phyloP scores from a whole-genome alignment of 2,329 filamentous ascomycete species.

The Zymoseptoria tritici region DNA sequence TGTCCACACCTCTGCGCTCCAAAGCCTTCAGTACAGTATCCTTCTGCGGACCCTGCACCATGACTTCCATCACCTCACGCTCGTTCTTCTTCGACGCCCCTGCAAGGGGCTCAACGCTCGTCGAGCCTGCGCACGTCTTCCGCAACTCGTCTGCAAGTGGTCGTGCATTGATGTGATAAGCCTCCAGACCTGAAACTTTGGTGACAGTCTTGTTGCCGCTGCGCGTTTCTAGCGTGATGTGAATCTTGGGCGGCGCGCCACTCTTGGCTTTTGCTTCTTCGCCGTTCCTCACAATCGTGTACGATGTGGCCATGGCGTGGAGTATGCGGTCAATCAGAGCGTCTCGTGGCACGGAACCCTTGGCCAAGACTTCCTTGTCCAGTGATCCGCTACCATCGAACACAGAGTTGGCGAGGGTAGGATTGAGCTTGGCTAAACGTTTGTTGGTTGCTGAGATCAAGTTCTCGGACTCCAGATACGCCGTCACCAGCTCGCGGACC shows the following conservation, averaged over 20 bases:
- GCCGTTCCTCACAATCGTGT: constrained; percentile 48
- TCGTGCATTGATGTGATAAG: constrained; percentile 53
- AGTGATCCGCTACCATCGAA: constrained; percentile 47
- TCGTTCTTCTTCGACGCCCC: constrained; percentile 55
- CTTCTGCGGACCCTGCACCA: constrained; percentile 61
- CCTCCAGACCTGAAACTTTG: constrained; percentile 54
- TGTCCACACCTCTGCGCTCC: constrained; percentile 50
- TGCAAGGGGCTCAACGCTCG: constrained; percentile 54
- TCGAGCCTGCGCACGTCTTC: constrained; percentile 61
- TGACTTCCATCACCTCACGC: constrained; percentile 57
- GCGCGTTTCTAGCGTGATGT: constrained; percentile 55
- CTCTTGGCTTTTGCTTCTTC: constrained; percentile 50
- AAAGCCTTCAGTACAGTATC: constrained; percentile 54
- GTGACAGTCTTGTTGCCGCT: constrained; percentile 60
- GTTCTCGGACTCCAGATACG: constrained; percentile 52
- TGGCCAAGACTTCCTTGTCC: constrained; percentile 50
- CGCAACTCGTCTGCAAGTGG: constrained; percentile 58
- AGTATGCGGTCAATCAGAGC: constrained; percentile 53
- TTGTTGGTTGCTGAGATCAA: constrained; percentile 52
- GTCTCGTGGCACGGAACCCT: constrained; percentile 53
- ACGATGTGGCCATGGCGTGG: constrained; percentile 49
- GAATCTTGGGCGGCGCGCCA: constrained; percentile 53
- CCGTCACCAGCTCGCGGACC: constrained; percentile 49
- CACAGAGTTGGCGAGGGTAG: constrained; percentile 55
- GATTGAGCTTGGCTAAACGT: constrained; percentile 54